Evolutionary conservation across 2,329 filamentous ascomycete genomes (phyloP), one percentile per base, ranked within the genome.

Genomic region (Fusarium foetens): DNA sequence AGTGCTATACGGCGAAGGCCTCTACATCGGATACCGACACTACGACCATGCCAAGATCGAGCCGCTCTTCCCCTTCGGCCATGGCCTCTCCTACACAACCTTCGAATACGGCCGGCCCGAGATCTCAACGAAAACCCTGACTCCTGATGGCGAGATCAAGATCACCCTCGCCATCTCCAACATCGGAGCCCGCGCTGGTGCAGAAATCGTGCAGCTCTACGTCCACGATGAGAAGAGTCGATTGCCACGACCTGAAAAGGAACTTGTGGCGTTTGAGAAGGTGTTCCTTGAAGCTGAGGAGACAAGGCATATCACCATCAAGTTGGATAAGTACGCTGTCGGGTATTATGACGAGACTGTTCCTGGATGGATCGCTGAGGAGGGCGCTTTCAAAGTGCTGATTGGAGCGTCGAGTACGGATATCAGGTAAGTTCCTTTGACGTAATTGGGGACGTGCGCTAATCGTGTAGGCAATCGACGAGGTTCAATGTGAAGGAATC

Each of bases 21-120:
- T 94, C 17, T 93, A 90, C 80, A 88, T 94, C 60, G 92, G 92
- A 5, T 94, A 94, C 81, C 83, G 89, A 23, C 90, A 93, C 80
- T 94, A 93, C 79, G 92, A 94, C 75, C 87, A 87, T 25, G 82
- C 85, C 17, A 84, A 84, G 31, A 86, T 91, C 54, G 81, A 85
- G 9, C 90, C 90, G 0, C 84, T 92, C 0, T 94, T 93, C 81
- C 86, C 91, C 33, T 94, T 94, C 72, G 92, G 92, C 16, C 91
- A 93, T 78, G 92, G 92, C 3, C 85, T 94, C 12, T 92, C 90
- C 1, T 94, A 94, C 79, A 93, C 92, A 0, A 87, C 83, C 0
- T 94, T 94, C 78, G 84, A 86, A 51, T 91, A 93, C 76, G 89
- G 89, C 19, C 82, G 84, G 2, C 86, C 90, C 0, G 85, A 85